phyloP scores from a whole-genome alignment of 108 stramenopile species.

The Stephanodiscus minutulus region DNA sequence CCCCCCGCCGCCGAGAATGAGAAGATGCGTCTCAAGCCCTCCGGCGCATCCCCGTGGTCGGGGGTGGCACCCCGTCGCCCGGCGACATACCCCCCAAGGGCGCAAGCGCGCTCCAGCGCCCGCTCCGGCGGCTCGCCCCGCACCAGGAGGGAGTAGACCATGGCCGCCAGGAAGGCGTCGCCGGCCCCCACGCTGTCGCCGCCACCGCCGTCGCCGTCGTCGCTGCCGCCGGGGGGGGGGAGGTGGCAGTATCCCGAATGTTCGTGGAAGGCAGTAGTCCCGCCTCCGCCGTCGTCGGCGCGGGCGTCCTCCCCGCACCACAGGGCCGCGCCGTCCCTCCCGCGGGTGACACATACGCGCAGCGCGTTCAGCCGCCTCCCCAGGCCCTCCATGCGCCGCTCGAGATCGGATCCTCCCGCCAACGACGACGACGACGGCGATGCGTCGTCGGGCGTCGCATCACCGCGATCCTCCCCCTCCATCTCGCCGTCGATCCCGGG shows the following conservation, averaged over 20 bases:
- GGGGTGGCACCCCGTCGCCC: conserved; percentile 48
- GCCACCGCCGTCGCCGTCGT: conserved; percentile 34
- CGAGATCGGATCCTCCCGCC: conserved; percentile 28
- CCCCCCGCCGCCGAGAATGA: too few relatives aligned
- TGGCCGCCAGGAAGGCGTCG: conserved; percentile 47
- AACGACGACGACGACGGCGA: conserved; percentile 1
- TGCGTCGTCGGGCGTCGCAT: too few relatives aligned
- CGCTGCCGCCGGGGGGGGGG: conserved; percentile 1
- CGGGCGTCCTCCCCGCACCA: conserved; percentile 10
- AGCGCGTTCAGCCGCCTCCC: conserved; percentile 25
- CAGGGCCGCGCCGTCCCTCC: conserved; percentile 41
- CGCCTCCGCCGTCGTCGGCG: not conserved
- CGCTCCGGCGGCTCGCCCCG: conserved; percentile 17
- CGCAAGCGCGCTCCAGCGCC: conserved; percentile 35
- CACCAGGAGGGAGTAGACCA: conserved; percentile 36
- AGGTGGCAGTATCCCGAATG: conserved; percentile 17
- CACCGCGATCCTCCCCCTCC: too few relatives aligned
- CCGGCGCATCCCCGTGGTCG: conserved; percentile 43
- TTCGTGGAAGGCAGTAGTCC: conserved; percentile 29
- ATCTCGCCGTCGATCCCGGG: too few relatives aligned
- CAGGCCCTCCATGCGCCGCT: conserved; percentile 36
- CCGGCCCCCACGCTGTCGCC: conserved; percentile 53
- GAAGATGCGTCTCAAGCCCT: not conserved
- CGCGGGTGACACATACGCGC: conserved; percentile 51
- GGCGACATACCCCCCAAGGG: conserved; percentile 49